Conservation (phyloP, 345 rosid genomes). For the Salix suchowensis region DNA sequence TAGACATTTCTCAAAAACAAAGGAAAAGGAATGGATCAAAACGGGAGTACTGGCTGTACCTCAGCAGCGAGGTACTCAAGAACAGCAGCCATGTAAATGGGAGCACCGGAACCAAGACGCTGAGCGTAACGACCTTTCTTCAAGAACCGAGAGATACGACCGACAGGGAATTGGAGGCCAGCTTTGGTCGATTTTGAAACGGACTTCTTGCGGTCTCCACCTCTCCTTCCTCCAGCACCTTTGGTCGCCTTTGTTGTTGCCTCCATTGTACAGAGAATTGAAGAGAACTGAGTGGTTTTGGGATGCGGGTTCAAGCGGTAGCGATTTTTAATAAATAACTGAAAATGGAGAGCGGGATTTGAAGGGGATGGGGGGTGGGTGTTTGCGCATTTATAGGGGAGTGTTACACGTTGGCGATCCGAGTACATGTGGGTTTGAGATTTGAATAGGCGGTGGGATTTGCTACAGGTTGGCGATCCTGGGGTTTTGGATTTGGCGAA, state of each 20-base stretch:
- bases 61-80: slow-evolving; percentile 29
- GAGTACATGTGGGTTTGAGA: not conserved
- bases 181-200: slow-evolving; percentile 19
- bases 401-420: slow-evolving; percentile 2
- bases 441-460: not conserved
- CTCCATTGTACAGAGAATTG: not conserved
- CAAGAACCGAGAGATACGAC: slow-evolving; percentile 16
- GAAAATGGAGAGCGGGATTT: not conserved
- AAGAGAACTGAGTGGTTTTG: not conserved
- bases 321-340: not conserved
- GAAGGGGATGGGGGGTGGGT: fast-evolving
- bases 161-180: slow-evolving; percentile 26
- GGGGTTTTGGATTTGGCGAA: not conserved
- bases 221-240: slow-evolving; percentile 23
- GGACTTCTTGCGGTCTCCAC: slow-evolving; percentile 16
- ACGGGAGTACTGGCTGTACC: not conserved
- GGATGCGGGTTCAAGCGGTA: not conserved
- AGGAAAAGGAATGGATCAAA: not conserved
- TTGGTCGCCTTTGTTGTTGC: slow-evolving; percentile 4
- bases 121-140: slow-evolving; percentile 23
- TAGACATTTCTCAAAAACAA: not conserved
- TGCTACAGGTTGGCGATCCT: slow-evolving; percentile 27
- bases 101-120: slow-evolving; percentile 14
- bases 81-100: slow-evolving; percentile 21
- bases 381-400: not conserved